These are phyloP conservation scores for Kluyveromyces dobzhanskii DNA, from an alignment of 805 yeast genomes.

Conservation along the genomic window DNA sequence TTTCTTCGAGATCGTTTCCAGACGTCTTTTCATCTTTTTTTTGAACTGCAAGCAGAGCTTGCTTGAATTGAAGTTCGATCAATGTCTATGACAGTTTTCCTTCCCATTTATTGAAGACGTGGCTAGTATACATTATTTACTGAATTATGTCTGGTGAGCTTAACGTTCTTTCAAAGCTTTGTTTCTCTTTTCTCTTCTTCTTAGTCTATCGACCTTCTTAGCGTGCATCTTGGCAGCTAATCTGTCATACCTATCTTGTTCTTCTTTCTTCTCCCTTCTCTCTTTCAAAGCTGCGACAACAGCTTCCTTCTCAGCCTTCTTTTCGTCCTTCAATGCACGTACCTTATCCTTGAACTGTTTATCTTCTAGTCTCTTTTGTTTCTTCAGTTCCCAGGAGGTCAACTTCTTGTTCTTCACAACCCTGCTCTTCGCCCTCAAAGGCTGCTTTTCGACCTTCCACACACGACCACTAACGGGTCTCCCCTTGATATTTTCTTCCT, in stretches of 20 bases:
- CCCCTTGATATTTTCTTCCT: constrained; percentile 31
- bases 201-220: constrained; percentile 83
- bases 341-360: constrained; percentile 60
- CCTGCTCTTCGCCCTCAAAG: constrained; percentile 52
- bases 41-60: too few relatives aligned
- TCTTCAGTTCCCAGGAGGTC: constrained; percentile 57
- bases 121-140: too few relatives aligned
- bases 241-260: constrained; percentile 77
- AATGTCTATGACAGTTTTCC: too few relatives aligned
- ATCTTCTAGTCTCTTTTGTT: constrained; percentile 57
- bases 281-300: constrained; percentile 55
- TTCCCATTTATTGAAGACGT: too few relatives aligned
- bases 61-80: too few relatives aligned
- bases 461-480: constrained; percentile 54
- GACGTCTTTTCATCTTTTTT: neutral
- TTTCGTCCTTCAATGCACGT: constrained; percentile 70
- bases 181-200: constrained; percentile 90
- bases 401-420: constrained; percentile 43
- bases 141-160: neutral
- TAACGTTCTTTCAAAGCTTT: constrained; percentile 86
- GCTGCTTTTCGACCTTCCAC: constrained; percentile 64
- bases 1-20: neutral
- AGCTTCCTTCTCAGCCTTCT: constrained; percentile 48
- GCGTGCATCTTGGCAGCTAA: constrained; percentile 84
- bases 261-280: constrained; percentile 74